A percentile compares a stretch with the other conserved stretches of the same genome.
Evolutionary conservation across 139 green algal genomes (phyloP).

Genomic region (Asterochloris sp.): DNA sequence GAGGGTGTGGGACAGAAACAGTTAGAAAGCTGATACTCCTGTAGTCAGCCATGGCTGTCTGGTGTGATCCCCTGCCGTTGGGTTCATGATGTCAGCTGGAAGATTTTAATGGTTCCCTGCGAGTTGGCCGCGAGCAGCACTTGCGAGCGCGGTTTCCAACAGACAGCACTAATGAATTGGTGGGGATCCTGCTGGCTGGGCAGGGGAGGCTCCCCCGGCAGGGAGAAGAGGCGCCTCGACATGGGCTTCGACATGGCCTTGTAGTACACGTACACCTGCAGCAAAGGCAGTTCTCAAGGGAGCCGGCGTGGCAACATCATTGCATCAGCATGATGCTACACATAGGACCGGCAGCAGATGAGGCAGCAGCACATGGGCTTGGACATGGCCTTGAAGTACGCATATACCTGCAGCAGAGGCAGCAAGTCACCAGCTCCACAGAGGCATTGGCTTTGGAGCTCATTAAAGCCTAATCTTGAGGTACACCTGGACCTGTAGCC

Average conservation of each 20-base stretch:
- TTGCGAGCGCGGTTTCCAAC: slow-evolving; percentile 51
- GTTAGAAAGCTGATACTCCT: no score
- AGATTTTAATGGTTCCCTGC: slow-evolving; percentile 57
- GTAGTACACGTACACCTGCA: slow-evolving; percentile 67
- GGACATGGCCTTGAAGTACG: slow-evolving; percentile 61
- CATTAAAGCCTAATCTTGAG: no score
- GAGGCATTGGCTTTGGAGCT: no score
- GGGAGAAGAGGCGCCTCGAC: slow-evolving; percentile 25
- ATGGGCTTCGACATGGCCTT: slow-evolving; percentile 52
- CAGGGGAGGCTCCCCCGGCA: background rate
- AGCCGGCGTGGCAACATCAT: background rate
- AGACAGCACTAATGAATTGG: slow-evolving; percentile 68
- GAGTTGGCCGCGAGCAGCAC: slow-evolving; percentile 67
- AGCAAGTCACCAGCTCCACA: background rate
- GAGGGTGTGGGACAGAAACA: no score
- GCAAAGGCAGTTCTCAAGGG: background rate
- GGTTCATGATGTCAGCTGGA: slow-evolving; percentile 31
- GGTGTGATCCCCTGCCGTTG: no score
- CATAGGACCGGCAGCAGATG: background rate
- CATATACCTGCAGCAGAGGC: slow-evolving; percentile 33
- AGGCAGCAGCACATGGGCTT: slow-evolving; percentile 32
- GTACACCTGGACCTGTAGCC: no score
- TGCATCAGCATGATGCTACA: background rate
- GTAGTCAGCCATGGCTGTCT: no score
- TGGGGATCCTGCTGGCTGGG: slow-evolving; percentile 1